These are phyloP conservation scores for Fonsecaea pedrosoi DNA, from an alignment of 2,329 filamentous ascomycete genomes.

Conservation along the genomic window DNA sequence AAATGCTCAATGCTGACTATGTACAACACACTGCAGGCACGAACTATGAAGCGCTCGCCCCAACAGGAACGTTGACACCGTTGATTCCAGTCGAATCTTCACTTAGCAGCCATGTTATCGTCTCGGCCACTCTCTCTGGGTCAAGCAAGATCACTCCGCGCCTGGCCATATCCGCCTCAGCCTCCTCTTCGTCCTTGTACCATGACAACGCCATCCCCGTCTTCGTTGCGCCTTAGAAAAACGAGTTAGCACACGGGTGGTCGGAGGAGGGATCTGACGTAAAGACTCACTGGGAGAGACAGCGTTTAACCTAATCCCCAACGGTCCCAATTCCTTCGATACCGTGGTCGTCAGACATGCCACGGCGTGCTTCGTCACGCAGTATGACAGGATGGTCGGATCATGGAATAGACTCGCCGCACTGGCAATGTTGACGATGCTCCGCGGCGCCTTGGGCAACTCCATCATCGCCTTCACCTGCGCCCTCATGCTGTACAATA, in stretches of 20 bases:
- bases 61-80: conserved; percentile 26
- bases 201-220: conserved; percentile 25
- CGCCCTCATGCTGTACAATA: conserved; percentile 60
- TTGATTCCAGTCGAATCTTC: conserved; percentile 18
- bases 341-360: conserved; percentile 46
- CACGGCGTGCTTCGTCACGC: conserved; percentile 24
- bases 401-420: conserved; percentile 26
- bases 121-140: conserved; percentile 20
- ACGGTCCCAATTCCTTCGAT: conserved; percentile 48
- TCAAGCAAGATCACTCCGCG: conserved; percentile 24
- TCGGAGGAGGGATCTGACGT: not conserved
- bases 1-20: not conserved
- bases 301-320: conserved; percentile 50
- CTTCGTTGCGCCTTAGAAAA: conserved; percentile 23
- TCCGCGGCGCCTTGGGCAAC: conserved; percentile 19
- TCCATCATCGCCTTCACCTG: conserved; percentile 52
- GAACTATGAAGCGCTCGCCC: conserved; percentile 16
- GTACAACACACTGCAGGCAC: not conserved
- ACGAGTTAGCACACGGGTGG: not conserved
- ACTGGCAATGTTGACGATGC: conserved; percentile 30
- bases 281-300: conserved; percentile 45
- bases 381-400: conserved; percentile 28
- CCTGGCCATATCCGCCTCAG: conserved; percentile 26
- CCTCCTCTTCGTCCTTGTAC: conserved; percentile 26
- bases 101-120: conserved; percentile 23